phyloP scores from a whole-genome alignment of 192 early-diverging fungal species.

The Paraglomus occultum region DNA sequence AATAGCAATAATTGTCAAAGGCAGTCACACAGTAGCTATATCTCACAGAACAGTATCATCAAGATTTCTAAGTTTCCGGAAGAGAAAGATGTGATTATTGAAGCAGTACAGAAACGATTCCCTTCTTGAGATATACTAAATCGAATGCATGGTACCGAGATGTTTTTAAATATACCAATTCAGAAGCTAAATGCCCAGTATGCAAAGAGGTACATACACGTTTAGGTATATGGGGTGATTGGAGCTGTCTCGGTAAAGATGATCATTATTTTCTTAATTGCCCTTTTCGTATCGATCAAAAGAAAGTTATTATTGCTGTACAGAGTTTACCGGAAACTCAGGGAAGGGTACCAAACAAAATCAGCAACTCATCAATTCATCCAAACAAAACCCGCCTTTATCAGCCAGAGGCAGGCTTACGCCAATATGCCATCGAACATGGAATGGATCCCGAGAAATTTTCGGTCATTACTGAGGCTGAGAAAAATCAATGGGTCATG shows the following conservation, averaged over 20 bases:
- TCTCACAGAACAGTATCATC: not conserved
- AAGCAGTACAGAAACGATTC: slow-evolving; percentile 11
- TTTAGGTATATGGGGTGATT: slow-evolving; percentile 25
- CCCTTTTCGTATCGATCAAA: not conserved
- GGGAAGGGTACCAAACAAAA: slow-evolving; percentile 19
- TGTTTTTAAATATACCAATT: slow-evolving; percentile 21
- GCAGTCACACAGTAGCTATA: no score
- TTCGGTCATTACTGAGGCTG: slow-evolving; percentile 3
- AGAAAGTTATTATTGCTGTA: slow-evolving; percentile 11
- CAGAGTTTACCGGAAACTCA: slow-evolving; percentile 14
- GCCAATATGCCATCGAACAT: slow-evolving; percentile 17
- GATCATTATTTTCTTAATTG: no score
- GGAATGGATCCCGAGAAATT: not conserved
- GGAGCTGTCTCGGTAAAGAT: not conserved
- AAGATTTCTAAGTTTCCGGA: slow-evolving; percentile 15
- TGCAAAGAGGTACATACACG: slow-evolving; percentile 8
- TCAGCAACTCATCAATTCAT: slow-evolving; percentile 20
- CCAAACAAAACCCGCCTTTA: no score
- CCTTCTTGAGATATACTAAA: slow-evolving; percentile 17
- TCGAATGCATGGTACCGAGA: slow-evolving; percentile 14
- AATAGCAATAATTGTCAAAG: not conserved
- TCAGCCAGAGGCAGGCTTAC: no score
- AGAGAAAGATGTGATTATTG: not conserved
- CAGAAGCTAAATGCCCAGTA: slow-evolving; percentile 14
- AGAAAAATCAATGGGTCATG: not conserved